phyloP scores from a whole-genome alignment of 495 filamentous ascomycete species.

The Xylaria grammica region DNA sequence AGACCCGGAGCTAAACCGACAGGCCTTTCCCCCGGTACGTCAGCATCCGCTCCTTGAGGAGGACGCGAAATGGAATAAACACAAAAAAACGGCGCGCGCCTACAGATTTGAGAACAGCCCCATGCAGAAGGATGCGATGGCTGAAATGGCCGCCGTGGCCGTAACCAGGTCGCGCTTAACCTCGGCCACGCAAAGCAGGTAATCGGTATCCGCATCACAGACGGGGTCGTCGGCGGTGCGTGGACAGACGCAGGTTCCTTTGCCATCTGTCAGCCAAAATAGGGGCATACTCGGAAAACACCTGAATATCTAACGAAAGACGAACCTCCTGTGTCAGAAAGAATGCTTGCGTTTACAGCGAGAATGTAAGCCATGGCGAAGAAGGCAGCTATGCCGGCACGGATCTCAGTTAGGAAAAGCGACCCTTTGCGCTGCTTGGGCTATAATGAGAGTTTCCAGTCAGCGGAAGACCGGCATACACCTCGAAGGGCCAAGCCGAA shows the following conservation, averaged over 20 bases:
- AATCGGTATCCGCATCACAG: slow-evolving; percentile 61
- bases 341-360: slow-evolving; percentile 72
- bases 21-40: slow-evolving; percentile 53
- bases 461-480: slow-evolving; percentile 2
- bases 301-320: not conserved
- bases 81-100: slow-evolving; percentile 3
- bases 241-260: slow-evolving; percentile 75
- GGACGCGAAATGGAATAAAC: not conserved
- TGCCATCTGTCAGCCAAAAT: slow-evolving; percentile 26
- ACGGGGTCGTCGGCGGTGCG: slow-evolving; percentile 47
- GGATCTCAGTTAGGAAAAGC: slow-evolving; percentile 79
- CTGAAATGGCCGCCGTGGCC: slow-evolving; percentile 78
- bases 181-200: slow-evolving; percentile 59
- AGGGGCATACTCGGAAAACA: not conserved
- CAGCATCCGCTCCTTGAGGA: not conserved
- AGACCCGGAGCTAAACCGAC: slow-evolving; percentile 81
- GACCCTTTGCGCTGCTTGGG: slow-evolving; percentile 72
- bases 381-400: slow-evolving; percentile 80
- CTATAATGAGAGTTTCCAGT: slow-evolving; percentile 45
- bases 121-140: slow-evolving; percentile 73
- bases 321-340: slow-evolving; percentile 54
- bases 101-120: slow-evolving; percentile 70
- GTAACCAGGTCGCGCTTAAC: slow-evolving; percentile 79
- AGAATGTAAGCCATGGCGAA: slow-evolving; percentile 87
- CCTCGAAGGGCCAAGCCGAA: slow-evolving; percentile 6